phyloP scores from a whole-genome alignment of 208 protist species.

The Acanthamoeba healyi region DNA sequence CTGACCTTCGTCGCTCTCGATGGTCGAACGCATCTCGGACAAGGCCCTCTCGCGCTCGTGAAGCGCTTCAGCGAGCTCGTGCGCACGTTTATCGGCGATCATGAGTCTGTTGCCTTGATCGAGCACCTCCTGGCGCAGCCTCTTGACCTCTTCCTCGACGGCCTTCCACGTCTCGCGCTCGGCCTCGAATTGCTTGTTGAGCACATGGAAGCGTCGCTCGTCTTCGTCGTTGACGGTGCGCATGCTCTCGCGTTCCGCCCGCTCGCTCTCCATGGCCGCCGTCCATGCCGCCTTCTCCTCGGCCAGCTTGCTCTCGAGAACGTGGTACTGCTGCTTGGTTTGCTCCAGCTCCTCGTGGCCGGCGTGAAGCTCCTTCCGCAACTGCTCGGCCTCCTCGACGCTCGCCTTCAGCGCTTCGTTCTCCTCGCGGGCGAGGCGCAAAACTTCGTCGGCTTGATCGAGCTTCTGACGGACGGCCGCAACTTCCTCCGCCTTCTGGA shows the following conservation, averaged over 20 bases:
- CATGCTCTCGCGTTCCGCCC: background rate
- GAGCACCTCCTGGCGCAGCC: conserved; percentile 44
- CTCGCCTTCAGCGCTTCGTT: background rate
- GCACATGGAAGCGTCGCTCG: background rate
- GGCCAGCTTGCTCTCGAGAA: background rate
- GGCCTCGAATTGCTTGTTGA: conserved; percentile 38
- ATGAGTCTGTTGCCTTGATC: conserved; percentile 4
- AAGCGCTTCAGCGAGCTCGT: background rate
- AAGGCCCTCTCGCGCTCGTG: conserved; percentile 6
- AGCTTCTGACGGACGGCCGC: background rate
- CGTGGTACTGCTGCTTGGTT: background rate
- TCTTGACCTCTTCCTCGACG: conserved; percentile 20
- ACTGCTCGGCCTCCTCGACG: background rate
- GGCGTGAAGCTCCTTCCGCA: background rate
- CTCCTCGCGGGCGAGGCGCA: conserved; percentile 23
- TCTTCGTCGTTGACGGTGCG: background rate
- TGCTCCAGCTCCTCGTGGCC: conserved; percentile 12
- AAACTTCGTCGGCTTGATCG: background rate
- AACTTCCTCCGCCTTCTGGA: background rate
- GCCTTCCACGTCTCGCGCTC: background rate
- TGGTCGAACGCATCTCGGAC: background rate
- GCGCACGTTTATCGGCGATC: background rate
- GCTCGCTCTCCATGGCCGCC: background rate
- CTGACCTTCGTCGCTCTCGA: background rate
- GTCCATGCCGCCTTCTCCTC: background rate